These are phyloP conservation scores for Cynanchum wilfordii DNA, from an alignment of 257 asterid species.

Conservation along the genomic window DNA sequence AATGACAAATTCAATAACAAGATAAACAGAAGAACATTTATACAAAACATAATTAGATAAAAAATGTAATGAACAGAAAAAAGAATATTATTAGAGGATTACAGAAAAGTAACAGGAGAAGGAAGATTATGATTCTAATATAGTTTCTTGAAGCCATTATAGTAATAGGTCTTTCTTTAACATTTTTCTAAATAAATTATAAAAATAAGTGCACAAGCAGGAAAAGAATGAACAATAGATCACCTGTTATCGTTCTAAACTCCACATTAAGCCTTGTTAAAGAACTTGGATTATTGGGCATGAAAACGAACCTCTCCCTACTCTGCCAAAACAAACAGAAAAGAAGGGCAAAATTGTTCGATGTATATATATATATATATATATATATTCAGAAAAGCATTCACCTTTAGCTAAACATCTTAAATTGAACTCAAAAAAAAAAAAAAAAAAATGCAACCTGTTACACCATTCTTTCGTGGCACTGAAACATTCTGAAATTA, in stretches of 20 bases:
- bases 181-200: not conserved
- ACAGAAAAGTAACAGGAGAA: too few species aligned
- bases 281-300: constrained; percentile 69
- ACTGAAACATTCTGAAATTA: not conserved
- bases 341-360: not conserved
- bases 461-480: not conserved
- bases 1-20: constrained; percentile 6
- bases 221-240: constrained; percentile 9
- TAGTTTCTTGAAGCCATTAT: not conserved
- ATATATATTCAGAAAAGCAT: not conserved
- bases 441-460: not conserved
- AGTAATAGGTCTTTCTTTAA: not conserved
- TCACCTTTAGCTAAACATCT: constrained; percentile 2
- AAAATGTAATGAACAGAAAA: not conserved
- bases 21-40: constrained; percentile 9
- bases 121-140: not conserved
- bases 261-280: constrained; percentile 69
- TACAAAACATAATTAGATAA: constrained; percentile 9
- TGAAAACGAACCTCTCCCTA: constrained; percentile 52
- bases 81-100: not conserved
- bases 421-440: not conserved
- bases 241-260: constrained; percentile 73
- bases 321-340: constrained; percentile 35
- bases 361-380: too few species aligned
- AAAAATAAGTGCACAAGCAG: not conserved